phyloP scores from a whole-genome alignment of 2,329 filamentous ascomycete species.

The Calonectria multiphialidica region DNA sequence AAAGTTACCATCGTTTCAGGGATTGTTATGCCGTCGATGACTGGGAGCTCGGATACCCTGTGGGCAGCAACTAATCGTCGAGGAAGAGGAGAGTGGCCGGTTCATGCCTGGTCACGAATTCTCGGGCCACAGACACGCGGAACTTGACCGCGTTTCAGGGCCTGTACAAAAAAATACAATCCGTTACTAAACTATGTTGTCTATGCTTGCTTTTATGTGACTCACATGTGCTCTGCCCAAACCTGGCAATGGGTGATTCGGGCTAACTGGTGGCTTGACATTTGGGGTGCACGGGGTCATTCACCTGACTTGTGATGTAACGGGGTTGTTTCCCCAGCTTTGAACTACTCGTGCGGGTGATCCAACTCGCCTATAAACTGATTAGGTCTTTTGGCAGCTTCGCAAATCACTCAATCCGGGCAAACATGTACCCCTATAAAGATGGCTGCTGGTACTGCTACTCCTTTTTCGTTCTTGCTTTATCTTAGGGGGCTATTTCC shows the following conservation, averaged over 20 bases:
- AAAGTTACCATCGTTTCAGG: slow-evolving; percentile 35
- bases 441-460: background rate
- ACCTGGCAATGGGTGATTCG: background rate
- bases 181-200: background rate
- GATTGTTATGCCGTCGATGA: slow-evolving; percentile 43
- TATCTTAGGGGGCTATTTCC: background rate
- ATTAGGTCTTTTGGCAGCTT: background rate
- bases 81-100: slow-evolving; percentile 27
- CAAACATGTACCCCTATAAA: background rate
- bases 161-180: slow-evolving; percentile 32
- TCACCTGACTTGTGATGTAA: background rate
- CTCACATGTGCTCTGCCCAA: background rate
- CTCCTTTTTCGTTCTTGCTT: background rate
- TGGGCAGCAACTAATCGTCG: slow-evolving; percentile 44
- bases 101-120: slow-evolving; percentile 29
- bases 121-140: slow-evolving; percentile 33
- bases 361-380: background rate
- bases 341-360: background rate
- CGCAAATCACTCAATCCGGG: background rate
- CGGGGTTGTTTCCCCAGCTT: background rate
- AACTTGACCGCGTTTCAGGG: slow-evolving; percentile 30
- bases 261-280: background rate
- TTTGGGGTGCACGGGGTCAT: background rate
- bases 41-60: slow-evolving; percentile 43
- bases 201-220: background rate